Evolutionary conservation across 2,329 filamentous ascomycete species (phyloP), one percentile per base, ranked within the genome.

Genomic region (Stemphylium lycopersici): DNA sequence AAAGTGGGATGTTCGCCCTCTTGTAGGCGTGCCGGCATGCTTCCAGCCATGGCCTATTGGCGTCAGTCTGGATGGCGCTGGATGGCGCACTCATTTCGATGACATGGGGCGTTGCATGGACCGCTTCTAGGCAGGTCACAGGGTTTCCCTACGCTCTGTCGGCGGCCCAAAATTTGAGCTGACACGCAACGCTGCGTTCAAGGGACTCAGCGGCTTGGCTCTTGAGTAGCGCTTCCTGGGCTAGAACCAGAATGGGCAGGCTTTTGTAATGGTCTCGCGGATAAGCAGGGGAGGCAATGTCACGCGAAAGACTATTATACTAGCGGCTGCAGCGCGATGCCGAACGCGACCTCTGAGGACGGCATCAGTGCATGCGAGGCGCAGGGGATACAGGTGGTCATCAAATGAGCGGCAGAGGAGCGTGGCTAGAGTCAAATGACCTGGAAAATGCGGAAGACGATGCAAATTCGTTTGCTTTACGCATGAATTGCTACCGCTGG

Each of bases 61-160:
- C 58, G 51, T 59, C 48, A 52, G 51, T 58, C 37, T 52, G 44
- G 37, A 58, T 31, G 56, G 55, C 49, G 48, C 37, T 52, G 44
- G 37, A 58, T 31, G 56, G 55, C 49, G 48, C 48, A 57, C 44
- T 62, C 59, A 61, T 58, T 62, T 61, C 50, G 59, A 48, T 43
- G 50, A 53, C 44, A 57, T 56, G 55, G 50, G 53, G 62, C 45
- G 59, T 58, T 58, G 61, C 66, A 64, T 62, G 58, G 57, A 54
- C 62, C 59, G 55, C 45, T 55, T 68, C 67, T 68, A 61, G 67
- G 48, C 67, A 52, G 61, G 58, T 63, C 67, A 69, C 68, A 67
- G 55, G 63, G 63, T 56, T 18, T 56, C 62, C 61, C 58, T 58
- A 40, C 34, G 55, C 61, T 53, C 59, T 62, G 59, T 61, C 60